Base-by-base conservation (phyloP, 805 yeast genomes). In the Vanderwaltozyma polyspora region DNA sequence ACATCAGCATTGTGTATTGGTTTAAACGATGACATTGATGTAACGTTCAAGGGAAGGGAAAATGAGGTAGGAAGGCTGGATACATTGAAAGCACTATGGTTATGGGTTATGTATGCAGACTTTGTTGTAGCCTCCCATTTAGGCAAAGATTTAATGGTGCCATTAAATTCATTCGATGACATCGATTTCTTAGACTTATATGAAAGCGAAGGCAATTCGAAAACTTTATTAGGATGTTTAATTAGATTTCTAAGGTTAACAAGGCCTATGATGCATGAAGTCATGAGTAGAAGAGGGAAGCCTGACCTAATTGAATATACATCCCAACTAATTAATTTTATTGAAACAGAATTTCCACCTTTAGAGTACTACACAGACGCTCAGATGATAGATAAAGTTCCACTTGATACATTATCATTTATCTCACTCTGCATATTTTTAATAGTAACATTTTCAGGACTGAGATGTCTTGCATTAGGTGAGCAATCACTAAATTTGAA, bases 21-120 rank as follows among this genome's bases (percentile, higher is more conserved):
- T 3, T 38, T 58, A 17, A 40, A 52, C 32, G 36, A 39, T 7
- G 37, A 50, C 35, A 47, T 51, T 16, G 35, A 35, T 3, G 19
- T 31, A 9, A 13, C 46, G 1, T 50, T 43, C 29, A 23, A 36
- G 8, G 38, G 32, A 6, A 41, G 44, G 19, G 49, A 44, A 17
- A 17, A 34, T 7, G 15, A 36, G 3, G 40, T 48, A 4, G 59
- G 59, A 6, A 39, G 39, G 22, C 10, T 45, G 13, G 36, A 36
- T 11, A 29, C 48, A 3, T 13, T 58, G 10, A 44, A 49, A 31
- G 45, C 44, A 15, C 16, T 53, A n/a, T 57, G 59, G 53, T 39
- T 43, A 14, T 44, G 51, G 49, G 39, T 47, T 2, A 18, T 54
- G 9, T 46, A 38, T 25, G 29, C 41, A 7, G 63, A 58, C 40